Evolutionary conservation across 805 yeast species (phyloP).

Genomic region (Candida insectorum): DNA sequence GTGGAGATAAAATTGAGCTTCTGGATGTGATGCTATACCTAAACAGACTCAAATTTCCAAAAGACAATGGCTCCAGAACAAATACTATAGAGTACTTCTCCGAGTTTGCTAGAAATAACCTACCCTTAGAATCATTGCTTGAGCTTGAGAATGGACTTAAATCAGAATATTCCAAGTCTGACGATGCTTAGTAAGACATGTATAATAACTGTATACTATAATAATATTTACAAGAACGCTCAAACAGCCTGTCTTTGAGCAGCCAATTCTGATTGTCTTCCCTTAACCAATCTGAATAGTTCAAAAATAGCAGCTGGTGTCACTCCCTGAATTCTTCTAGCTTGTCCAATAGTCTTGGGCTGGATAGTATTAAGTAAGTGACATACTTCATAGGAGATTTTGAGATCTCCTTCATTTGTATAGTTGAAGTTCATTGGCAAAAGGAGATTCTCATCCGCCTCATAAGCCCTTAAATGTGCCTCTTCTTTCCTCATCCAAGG

Average conservation of each 20-base stretch:
- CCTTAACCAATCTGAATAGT: constrained; percentile 54
- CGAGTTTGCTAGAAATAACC: constrained; percentile 27
- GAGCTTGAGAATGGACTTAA: constrained; percentile 29
- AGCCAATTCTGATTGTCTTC: constrained; percentile 22
- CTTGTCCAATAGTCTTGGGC: constrained; percentile 93
- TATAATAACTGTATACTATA: constrained; percentile 7
- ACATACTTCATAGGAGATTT: constrained; percentile 74
- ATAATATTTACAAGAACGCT: constrained; percentile 19
- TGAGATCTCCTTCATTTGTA: constrained; percentile 42
- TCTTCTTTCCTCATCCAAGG: constrained; percentile 76
- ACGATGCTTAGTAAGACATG: not conserved
- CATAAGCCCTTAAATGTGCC: constrained; percentile 69
- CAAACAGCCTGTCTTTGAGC: no score
- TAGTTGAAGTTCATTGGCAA: constrained; percentile 74
- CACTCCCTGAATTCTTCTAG: constrained; percentile 89
- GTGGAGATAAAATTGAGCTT: constrained; percentile 21
- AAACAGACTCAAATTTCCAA: constrained; percentile 25
- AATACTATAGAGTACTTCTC: constrained; percentile 22
- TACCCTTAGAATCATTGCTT: constrained; percentile 35
- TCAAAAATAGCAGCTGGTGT: constrained; percentile 92
- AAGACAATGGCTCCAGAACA: constrained; percentile 9
- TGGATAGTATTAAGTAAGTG: constrained; percentile 65
- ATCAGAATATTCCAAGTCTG: no score
- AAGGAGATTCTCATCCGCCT: constrained; percentile 72
- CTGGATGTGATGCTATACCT: constrained; percentile 34